Base-by-base conservation (phyloP, 192 early-diverging fungal genomes). In the Chytriomyces sp. region DNA sequence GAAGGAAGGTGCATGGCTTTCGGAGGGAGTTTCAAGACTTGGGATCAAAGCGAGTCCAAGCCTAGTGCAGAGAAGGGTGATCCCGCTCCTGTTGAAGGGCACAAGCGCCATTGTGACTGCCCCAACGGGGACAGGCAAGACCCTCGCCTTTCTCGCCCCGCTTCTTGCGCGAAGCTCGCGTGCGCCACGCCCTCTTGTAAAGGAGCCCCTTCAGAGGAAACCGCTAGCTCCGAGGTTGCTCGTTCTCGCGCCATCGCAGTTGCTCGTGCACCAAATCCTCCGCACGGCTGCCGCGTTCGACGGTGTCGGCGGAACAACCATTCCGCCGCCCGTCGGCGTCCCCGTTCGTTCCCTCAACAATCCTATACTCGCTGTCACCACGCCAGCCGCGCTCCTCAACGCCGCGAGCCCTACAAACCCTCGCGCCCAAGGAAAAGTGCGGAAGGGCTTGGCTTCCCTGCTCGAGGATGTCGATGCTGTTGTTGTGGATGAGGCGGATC, bases 351-450 rank as follows among this genome's bases (percentile, higher is more conserved):
- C 26, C 60, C 17, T 26, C 59, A 12, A n/a, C 7, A 7, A 39
- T 5, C 62, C 62, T 10, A 2, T 39, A 7, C 39, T 64, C 17
- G 39, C 40, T 19, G 62, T 44, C 3, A 25, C 65, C 2, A 68
- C 65, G 19, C 65, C 65, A 25, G 12, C 32, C 52, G 52, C 37
- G 12, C 68, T 70, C 2, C 28, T 36, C 14, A 2, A 25, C 40
- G 32, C 33, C 56, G 25, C 38, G 12, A 30, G 30, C 10, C 26
- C 32, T 38, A 41, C 10, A 33, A 8, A 17, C 1, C n/a, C 7
- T 19, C n/a, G 12, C 8, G 34, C 65, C 26, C 65, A 68, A 34
- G 36, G 22, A 22, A 81, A 87, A 2, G 94, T 94, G 0, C 96
- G 95, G 2, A 72, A 75, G 0, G 83, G 83, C 22, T 74, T 95